Evolutionary conservation across 2,329 filamentous ascomycete genomes (phyloP).

Genomic region (Zelopaecilomyces penicillatus): DNA sequence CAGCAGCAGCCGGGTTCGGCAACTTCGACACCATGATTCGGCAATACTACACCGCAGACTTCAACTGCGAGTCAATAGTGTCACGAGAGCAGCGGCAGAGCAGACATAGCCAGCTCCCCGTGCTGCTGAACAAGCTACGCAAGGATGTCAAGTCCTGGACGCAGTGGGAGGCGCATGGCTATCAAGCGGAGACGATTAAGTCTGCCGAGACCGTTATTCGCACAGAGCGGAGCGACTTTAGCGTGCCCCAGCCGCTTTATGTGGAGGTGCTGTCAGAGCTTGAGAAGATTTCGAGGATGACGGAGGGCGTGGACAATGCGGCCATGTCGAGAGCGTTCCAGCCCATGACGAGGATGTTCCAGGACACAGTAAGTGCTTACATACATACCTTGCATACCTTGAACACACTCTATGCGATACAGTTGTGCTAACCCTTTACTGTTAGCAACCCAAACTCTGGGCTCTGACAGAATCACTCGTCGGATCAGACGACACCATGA

Average conservation of each 20-base stretch:
- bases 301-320: no score
- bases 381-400: no score
- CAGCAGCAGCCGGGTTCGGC: not conserved
- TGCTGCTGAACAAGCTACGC: constrained; percentile 1
- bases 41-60: constrained; percentile 5
- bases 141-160: constrained; percentile 4
- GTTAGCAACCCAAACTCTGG: not conserved
- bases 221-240: not conserved
- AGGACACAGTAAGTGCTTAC: no score
- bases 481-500: constrained; percentile 1
- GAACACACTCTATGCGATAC: no score
- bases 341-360: no score
- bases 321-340: no score
- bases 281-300: no score
- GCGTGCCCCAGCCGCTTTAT: not conserved
- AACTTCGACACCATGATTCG: constrained; percentile 1
- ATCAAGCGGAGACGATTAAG: constrained; percentile 7
- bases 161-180: constrained; percentile 6
- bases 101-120: constrained; percentile 5
- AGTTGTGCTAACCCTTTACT: no score
- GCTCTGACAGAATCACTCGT: constrained; percentile 1
- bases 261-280: not conserved
- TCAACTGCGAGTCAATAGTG: constrained; percentile 3
- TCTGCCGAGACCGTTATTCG: constrained; percentile 4
- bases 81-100: constrained; percentile 5